Conservation (phyloP, 2,329 filamentous ascomycete species). For the Zymoseptoria tritici region DNA sequence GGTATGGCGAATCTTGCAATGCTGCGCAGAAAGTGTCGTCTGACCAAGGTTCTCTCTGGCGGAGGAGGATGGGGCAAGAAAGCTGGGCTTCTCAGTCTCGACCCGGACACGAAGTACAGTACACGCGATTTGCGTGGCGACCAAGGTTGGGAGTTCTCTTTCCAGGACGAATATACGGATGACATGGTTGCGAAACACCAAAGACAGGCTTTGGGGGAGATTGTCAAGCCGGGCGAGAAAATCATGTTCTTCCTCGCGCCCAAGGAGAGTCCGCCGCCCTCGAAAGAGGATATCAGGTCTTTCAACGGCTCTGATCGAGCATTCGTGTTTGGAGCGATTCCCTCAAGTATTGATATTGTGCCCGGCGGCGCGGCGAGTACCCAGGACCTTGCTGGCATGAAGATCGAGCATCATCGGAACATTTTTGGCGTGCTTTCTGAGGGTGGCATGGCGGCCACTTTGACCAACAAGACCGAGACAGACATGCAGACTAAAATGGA, state of each 20-base stretch:
- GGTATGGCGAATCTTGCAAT: slow-evolving; percentile 4
- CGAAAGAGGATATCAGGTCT: background rate
- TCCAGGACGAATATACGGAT: slow-evolving; percentile 29
- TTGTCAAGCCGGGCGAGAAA: slow-evolving; percentile 56
- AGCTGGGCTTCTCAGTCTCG: slow-evolving; percentile 68
- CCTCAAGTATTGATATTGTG: slow-evolving; percentile 37
- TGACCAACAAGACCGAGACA: slow-evolving; percentile 1
- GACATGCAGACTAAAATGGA: slow-evolving; percentile 40
- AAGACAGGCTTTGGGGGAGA: slow-evolving; percentile 42
- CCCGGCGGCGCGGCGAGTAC: slow-evolving; percentile 2
- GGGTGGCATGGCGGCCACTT: slow-evolving; percentile 49
- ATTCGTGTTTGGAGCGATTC: slow-evolving; percentile 35
- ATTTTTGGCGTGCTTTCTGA: slow-evolving; percentile 59
- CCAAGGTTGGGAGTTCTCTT: slow-evolving; percentile 47
- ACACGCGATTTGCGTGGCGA: slow-evolving; percentile 46
- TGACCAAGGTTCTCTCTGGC: slow-evolving; percentile 59
- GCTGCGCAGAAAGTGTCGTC: slow-evolving; percentile 28
- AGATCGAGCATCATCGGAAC: slow-evolving; percentile 16
- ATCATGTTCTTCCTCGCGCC: slow-evolving; percentile 58
- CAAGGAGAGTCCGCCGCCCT: slow-evolving; percentile 12
- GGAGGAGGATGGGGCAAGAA: slow-evolving; percentile 81
- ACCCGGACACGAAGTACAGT: slow-evolving; percentile 57
- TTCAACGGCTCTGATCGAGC: background rate
- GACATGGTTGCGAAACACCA: slow-evolving; percentile 27
- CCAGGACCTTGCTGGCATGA: background rate